A percentile compares a stretch with the other conserved stretches of the same genome.
phyloP scores from a whole-genome alignment of 1,284 basidiomycete species.

The Coniophora puteana region DNA sequence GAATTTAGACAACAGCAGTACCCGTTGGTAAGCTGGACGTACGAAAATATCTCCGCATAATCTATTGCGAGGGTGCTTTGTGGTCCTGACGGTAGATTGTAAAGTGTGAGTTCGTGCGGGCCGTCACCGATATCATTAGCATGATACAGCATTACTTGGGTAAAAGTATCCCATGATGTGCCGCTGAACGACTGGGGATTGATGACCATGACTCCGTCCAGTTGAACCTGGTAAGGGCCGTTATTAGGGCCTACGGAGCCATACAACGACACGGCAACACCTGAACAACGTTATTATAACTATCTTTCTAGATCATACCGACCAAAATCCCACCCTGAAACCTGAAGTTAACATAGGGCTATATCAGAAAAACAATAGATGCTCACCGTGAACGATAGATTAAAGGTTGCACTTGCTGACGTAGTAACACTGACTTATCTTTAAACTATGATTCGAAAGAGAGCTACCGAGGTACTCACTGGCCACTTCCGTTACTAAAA shows the following conservation, averaged over 20 bases:
- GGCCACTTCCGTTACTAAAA: constrained; percentile 9
- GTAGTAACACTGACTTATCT: no score
- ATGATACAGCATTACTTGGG: constrained; percentile 10
- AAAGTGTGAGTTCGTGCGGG: constrained; percentile 6
- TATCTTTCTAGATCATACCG: background rate
- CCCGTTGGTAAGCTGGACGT: no score
- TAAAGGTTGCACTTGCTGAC: constrained; percentile 16
- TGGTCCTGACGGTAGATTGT: background rate
- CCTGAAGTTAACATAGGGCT: background rate
- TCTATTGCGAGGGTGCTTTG: no score
- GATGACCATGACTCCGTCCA: constrained; percentile 15
- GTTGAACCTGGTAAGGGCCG: constrained; percentile 10
- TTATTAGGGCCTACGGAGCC: constrained; percentile 13
- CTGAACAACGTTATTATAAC: background rate
- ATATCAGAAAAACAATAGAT: background rate
- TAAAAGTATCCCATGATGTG: no score
- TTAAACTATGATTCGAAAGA: no score
- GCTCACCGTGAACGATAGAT: constrained; percentile 15
- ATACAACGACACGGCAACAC: constrained; percentile 10
- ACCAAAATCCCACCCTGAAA: background rate
- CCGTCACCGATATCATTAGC: constrained; percentile 10
- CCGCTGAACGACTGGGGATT: constrained; percentile 7
- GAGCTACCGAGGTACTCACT: constrained; percentile 14
- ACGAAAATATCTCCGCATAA: no score
- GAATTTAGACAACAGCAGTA: no score